Conservation (phyloP, 2,329 filamentous ascomycete genomes). For the Fonsecaea monophora region DNA sequence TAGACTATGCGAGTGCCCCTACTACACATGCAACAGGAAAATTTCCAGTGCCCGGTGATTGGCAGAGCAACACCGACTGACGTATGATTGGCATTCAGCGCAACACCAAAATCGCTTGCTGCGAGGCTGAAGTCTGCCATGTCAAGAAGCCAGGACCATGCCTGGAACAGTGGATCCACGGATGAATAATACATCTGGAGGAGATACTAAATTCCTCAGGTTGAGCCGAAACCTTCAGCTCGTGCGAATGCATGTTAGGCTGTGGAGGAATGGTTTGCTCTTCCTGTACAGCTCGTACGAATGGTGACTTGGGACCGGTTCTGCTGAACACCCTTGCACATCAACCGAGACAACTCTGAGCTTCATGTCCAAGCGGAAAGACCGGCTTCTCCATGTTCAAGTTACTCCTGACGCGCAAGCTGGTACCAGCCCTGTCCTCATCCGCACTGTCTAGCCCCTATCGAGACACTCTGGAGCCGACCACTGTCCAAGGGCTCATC, state of each 20-base stretch:
- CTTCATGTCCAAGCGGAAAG: neutral
- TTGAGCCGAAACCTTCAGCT: slow-evolving; percentile 2
- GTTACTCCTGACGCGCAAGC: neutral
- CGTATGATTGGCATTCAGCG: neutral
- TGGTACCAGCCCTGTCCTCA: neutral
- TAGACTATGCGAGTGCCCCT: neutral
- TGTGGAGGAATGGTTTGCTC: neutral
- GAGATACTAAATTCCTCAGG: neutral
- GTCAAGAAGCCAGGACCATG: neutral
- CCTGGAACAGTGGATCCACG: neutral
- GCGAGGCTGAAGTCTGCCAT: neutral
- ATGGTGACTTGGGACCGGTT: neutral
- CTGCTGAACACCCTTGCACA: neutral
- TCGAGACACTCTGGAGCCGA: neutral
- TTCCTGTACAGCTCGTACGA: neutral
- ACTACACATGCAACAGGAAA: neutral
- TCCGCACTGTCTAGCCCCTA: neutral
- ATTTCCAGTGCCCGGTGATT: neutral
- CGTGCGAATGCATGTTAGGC: neutral
- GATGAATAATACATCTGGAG: neutral
- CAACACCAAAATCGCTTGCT: neutral
- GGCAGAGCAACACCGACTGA: neutral
- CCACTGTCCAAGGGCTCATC: neutral
- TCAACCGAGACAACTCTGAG: neutral
- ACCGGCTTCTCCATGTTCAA: neutral